These are phyloP conservation scores for Paraglomus occultum DNA, from an alignment of 192 early-diverging fungal species.

Conservation along the genomic window DNA sequence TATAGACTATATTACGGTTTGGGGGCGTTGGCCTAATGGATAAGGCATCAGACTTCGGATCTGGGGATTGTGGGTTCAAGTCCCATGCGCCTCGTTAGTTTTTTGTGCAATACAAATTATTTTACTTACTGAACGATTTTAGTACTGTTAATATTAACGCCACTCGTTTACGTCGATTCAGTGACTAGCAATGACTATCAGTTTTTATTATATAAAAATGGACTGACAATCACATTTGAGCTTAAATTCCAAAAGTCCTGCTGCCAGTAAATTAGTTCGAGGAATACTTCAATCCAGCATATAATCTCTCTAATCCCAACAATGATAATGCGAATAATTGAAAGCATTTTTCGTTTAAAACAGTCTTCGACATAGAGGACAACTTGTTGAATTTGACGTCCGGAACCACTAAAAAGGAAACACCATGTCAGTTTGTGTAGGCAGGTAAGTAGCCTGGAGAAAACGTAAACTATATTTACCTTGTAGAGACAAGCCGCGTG, in stretches of 20 bases:
- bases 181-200: too few species aligned
- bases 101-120: constrained; percentile 3
- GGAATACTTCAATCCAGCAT: too few species aligned
- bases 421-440: neutral
- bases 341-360: constrained; percentile 35
- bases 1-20: neutral
- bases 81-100: constrained; percentile 37
- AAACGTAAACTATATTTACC: constrained; percentile 27
- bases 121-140: neutral
- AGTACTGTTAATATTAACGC: too few species aligned
- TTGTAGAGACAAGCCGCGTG: constrained; percentile 93
- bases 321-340: too few species aligned
- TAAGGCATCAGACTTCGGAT: constrained; percentile 47
- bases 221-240: too few species aligned
- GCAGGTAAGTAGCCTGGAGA: neutral
- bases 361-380: constrained; percentile 56
- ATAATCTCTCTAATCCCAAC: too few species aligned
- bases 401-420: constrained; percentile 50
- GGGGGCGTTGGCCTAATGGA: constrained; percentile 42
- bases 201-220: too few species aligned
- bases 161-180: too few species aligned
- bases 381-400: constrained; percentile 59
- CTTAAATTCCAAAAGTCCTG: too few species aligned
- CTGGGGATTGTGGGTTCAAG: constrained; percentile 47
- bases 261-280: too few species aligned